Conservation (phyloP, 306 rosid species). For the Casuarina glauca region DNA sequence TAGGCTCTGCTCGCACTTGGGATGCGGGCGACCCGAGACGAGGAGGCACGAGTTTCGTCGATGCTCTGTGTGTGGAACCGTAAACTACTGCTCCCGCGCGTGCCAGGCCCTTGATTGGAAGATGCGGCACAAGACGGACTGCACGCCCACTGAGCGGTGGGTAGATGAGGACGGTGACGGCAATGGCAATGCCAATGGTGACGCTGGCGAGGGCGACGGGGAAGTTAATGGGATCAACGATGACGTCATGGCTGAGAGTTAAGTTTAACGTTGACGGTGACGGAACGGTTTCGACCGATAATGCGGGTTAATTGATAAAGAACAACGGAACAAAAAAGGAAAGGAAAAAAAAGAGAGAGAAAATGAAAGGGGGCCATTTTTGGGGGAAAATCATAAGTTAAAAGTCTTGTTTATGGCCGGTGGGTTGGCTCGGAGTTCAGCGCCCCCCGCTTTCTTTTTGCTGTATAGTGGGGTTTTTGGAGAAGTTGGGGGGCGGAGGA, state of each 20-base stretch:
- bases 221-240: constrained; percentile 18
- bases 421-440: constrained; percentile 12
- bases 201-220: constrained; percentile 30
- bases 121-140: constrained; percentile 78
- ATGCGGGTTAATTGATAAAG: not conserved
- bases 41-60: constrained; percentile 84
- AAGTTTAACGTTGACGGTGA: constrained; percentile 5
- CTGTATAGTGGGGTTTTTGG: constrained; percentile 22
- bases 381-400: constrained; percentile 12
- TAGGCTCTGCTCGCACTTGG: constrained; percentile 76
- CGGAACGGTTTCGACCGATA: constrained; percentile 25
- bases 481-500: not conserved
- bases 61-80: constrained; percentile 84
- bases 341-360: not conserved
- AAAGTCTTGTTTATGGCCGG: constrained; percentile 22
- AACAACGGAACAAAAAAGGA: not conserved
- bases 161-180: constrained; percentile 56
- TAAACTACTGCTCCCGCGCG: constrained; percentile 92
- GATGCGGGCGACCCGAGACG: constrained; percentile 91
- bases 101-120: constrained; percentile 99
- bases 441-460: constrained; percentile 4
- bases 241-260: constrained; percentile 46
- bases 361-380: constrained; percentile 38
- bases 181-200: constrained; percentile 39
- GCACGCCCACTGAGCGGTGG: constrained; percentile 73